Conservation (phyloP, 208 protist genomes). For the Trypanosoma caninum region DNA sequence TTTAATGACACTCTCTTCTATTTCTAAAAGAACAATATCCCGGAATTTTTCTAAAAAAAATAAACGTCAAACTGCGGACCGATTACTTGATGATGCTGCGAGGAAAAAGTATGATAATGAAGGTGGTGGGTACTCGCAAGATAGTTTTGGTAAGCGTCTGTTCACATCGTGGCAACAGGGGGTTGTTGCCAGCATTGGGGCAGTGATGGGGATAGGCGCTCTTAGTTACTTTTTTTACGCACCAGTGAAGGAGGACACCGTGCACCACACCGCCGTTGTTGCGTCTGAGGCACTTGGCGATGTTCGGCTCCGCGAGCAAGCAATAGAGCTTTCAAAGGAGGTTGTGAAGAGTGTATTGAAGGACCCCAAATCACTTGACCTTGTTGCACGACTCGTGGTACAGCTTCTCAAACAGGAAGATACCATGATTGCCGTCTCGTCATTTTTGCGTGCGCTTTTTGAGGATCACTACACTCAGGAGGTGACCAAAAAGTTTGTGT, state of each 20-base stretch:
- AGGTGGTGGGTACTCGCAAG: not conserved
- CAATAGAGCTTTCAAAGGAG: constrained; percentile 77
- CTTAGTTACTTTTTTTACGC: constrained; percentile 75
- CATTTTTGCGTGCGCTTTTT: constrained; percentile 76
- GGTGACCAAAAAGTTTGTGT: constrained; percentile 89
- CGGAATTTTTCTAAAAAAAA: no score
- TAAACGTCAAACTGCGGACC: not conserved
- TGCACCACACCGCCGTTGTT: constrained; percentile 86
- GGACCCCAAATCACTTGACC: constrained; percentile 61
- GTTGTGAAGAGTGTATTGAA: constrained; percentile 72
- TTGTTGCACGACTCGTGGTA: constrained; percentile 59
- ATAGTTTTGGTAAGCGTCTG: constrained; percentile 32
- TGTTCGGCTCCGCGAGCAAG: constrained; percentile 50
- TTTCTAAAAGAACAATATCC: not conserved
- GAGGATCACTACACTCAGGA: constrained; percentile 91
- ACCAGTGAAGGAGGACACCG: constrained; percentile 85
- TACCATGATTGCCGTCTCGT: constrained; percentile 77
- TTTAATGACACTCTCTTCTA: not conserved
- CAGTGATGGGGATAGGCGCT: constrained; percentile 82
- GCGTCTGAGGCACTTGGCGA: constrained; percentile 82
- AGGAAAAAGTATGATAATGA: not conserved
- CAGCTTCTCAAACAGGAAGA: constrained; percentile 68
- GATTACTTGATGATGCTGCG: not conserved
- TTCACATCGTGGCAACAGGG: constrained; percentile 87
- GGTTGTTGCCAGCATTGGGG: constrained; percentile 79